phyloP scores from a whole-genome alignment of 139 green algal genomes.

The Chlorella sp. region DNA sequence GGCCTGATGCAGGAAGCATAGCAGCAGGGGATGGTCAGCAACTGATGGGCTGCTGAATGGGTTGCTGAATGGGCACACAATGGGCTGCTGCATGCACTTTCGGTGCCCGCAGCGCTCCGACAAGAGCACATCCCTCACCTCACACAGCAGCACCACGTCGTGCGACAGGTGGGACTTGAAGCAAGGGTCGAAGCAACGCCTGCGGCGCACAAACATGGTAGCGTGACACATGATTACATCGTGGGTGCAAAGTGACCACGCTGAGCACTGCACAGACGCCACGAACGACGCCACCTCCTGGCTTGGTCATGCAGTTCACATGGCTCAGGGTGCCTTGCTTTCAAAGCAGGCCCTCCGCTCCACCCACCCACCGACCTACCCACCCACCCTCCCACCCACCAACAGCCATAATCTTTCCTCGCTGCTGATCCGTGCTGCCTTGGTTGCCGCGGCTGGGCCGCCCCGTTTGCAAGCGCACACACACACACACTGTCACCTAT shows the following conservation, averaged over 20 bases:
- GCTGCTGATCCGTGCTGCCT: not conserved
- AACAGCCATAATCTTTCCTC: not conserved
- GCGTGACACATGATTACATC: not conserved
- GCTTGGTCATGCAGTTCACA: not conserved
- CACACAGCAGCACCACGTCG: constrained; percentile 72
- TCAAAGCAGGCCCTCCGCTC: too few species aligned
- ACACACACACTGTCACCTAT: constrained; percentile 27
- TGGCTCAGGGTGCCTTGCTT: too few species aligned
- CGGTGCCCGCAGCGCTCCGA: too few species aligned
- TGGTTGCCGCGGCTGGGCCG: not conserved
- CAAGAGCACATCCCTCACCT: too few species aligned
- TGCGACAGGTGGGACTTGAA: constrained; percentile 69
- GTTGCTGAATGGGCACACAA: not conserved
- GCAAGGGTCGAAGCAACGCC: not conserved
- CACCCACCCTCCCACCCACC: too few species aligned
- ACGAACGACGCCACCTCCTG: not conserved
- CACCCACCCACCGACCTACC: too few species aligned
- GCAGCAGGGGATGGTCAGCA: not conserved
- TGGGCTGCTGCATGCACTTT: not conserved
- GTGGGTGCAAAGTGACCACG: not conserved
- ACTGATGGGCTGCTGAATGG: not conserved
- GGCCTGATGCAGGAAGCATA: not conserved
- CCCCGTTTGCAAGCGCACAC: not conserved
- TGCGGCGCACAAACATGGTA: too few species aligned
- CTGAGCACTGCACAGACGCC: not conserved